Conservation (phyloP, 495 filamentous ascomycete genomes). For the Penicillium riverlandense region DNA sequence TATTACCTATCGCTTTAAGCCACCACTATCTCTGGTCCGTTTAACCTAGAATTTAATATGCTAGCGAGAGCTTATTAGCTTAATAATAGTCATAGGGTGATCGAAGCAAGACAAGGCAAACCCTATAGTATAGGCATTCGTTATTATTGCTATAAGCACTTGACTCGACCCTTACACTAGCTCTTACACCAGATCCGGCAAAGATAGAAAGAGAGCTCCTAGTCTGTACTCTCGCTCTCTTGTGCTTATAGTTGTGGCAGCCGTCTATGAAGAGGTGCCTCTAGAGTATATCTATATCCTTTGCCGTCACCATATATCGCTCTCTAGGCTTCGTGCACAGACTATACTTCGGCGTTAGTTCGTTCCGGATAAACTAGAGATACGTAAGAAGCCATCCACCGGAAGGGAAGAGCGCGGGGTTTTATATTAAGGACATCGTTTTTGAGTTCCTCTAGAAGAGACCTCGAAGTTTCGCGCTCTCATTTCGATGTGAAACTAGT, state of each 20-base stretch:
- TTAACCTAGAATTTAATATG: conserved; percentile 13
- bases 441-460: not conserved
- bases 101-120: conserved; percentile 4
- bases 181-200: conserved; percentile 8
- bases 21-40: conserved; percentile 1
- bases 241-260: conserved; percentile 14
- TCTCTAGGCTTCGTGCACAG: conserved; percentile 1
- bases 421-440: conserved; percentile 3
- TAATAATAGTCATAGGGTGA: not conserved
- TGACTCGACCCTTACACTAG: conserved; percentile 14
- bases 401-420: too few species aligned
- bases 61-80: conserved; percentile 3
- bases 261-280: conserved; percentile 8
- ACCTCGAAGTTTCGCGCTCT: conserved; percentile 2
- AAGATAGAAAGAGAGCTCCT: conserved; percentile 14
- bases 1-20: conserved; percentile 13
- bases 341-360: conserved; percentile 1
- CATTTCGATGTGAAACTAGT: conserved; percentile 1
- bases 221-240: conserved; percentile 12
- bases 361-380: conserved; percentile 1
- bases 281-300: conserved; percentile 3
- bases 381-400: too few species aligned
- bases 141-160: conserved; percentile 14
- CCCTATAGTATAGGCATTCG: conserved; percentile 18
- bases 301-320: not conserved